A percentile compares a stretch with the other conserved stretches of the same genome.
Conservation (phyloP, 2,329 filamentous ascomycete species). For the Magnaporthiopsis incrustans region DNA sequence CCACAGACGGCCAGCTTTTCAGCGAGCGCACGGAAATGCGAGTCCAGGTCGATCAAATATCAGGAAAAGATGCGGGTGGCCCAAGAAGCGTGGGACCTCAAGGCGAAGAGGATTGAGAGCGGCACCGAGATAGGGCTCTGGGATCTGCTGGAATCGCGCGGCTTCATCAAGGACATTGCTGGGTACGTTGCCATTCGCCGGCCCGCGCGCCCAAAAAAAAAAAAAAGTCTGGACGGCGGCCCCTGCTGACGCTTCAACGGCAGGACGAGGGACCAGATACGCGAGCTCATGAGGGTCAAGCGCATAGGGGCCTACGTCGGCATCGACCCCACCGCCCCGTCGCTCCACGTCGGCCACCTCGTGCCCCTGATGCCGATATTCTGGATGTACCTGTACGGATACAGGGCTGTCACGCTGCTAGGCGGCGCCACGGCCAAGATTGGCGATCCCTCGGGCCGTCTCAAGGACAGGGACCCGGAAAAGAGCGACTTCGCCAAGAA, state of each 20-base stretch:
- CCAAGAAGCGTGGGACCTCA: conserved; percentile 37
- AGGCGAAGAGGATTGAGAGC: conserved; percentile 37
- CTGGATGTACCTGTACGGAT: conserved; percentile 75
- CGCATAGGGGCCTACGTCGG: conserved; percentile 71
- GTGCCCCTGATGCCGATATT: conserved; percentile 76
- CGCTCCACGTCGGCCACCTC: conserved; percentile 73
- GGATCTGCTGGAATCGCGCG: conserved; percentile 61
- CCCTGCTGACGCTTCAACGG: conserved; percentile 1
- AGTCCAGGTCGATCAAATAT: conserved; percentile 23
- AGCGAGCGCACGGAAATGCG: not conserved
- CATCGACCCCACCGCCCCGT: conserved; percentile 73
- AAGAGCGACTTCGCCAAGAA: conserved; percentile 51
- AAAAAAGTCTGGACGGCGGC: not conserved
- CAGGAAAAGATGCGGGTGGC: conserved; percentile 35
- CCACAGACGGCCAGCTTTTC: not conserved
- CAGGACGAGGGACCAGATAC: conserved; percentile 44
- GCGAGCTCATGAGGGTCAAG: conserved; percentile 54
- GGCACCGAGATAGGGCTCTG: conserved; percentile 49
- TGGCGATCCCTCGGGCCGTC: conserved; percentile 68
- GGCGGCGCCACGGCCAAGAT: conserved; percentile 71
- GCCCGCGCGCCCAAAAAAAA: not conserved
- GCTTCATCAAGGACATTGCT: conserved; percentile 65
- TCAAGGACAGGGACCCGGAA: conserved; percentile 55
- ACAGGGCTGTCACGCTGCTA: conserved; percentile 57
- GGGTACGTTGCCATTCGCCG: conserved; percentile 45